phyloP scores from a whole-genome alignment of 2,329 filamentous ascomycete genomes.

The Plectosphaerella sp. region DNA sequence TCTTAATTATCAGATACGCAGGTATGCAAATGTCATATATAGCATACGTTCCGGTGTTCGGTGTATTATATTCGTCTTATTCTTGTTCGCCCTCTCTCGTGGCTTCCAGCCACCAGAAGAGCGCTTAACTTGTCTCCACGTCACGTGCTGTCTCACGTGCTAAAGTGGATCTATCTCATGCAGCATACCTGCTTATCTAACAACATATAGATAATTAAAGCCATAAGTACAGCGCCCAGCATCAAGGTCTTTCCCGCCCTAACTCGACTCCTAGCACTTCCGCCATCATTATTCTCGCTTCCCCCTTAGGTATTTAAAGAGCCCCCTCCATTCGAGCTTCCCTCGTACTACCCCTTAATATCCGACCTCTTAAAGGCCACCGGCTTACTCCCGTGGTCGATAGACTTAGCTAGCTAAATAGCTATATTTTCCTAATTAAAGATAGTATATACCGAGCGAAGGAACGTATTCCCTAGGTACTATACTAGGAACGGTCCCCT shows the following conservation, averaged over 20 bases:
- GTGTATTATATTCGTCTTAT: too few species aligned
- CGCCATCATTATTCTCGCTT: neutral
- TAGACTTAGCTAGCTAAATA: neutral
- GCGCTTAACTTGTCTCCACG: too few species aligned
- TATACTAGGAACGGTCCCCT: neutral
- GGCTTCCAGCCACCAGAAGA: too few species aligned
- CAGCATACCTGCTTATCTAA: slow-evolving; percentile 16
- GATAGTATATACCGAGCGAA: slow-evolving; percentile 37
- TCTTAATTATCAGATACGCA: too few species aligned
- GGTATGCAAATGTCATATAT: too few species aligned
- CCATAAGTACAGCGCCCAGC: neutral
- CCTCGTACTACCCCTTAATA: neutral
- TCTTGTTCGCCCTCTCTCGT: too few species aligned
- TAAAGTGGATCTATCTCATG: too few species aligned
- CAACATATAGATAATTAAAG: slow-evolving; percentile 4
- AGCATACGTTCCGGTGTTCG: too few species aligned
- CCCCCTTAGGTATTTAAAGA: neutral
- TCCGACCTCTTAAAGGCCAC: neutral
- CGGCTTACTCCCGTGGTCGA: neutral
- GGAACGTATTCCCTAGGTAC: slow-evolving; percentile 25
- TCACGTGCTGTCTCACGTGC: too few species aligned
- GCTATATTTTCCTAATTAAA: slow-evolving; percentile 33
- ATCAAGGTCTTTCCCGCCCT: neutral
- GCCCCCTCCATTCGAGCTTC: neutral
- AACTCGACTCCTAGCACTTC: neutral